These are phyloP conservation scores for Mycena galopus DNA, from an alignment of 768 basidiomycete species.

Conservation along the genomic window DNA sequence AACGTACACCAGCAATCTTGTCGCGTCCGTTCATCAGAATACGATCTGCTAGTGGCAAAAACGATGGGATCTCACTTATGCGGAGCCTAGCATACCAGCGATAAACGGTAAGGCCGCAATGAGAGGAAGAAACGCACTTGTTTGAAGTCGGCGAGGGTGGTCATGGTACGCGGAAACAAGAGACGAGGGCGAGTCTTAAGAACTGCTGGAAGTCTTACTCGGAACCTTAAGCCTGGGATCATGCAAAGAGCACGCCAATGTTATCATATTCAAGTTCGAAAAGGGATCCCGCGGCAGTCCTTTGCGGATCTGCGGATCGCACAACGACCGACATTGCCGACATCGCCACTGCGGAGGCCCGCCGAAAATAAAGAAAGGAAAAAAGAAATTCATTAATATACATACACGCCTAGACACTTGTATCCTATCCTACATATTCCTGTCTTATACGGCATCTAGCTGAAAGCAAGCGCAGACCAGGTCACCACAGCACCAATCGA, in stretches of 20 bases:
- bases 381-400: constrained; percentile 30
- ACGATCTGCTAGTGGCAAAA: neutral
- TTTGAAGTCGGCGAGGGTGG: constrained; percentile 45
- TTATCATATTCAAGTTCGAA: constrained; percentile 9
- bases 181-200: neutral
- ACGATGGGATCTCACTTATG: constrained; percentile 59
- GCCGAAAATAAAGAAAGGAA: neutral
- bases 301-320: neutral
- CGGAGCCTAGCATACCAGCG: constrained; percentile 51
- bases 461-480: constrained; percentile 81
- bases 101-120: constrained; percentile 33
- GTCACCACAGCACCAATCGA: constrained; percentile 78
- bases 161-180: constrained; percentile 37
- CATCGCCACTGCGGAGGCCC: constrained; percentile 3
- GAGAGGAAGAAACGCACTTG: constrained; percentile 45
- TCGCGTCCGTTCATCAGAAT: constrained; percentile 36
- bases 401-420: constrained; percentile 6
- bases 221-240: neutral
- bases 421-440: constrained; percentile 25
- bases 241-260: constrained; percentile 7
- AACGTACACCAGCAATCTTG: constrained; percentile 66
- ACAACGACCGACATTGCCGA: neutral
- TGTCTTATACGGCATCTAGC: constrained; percentile 45
- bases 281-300: constrained; percentile 15
- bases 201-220: neutral